A percentile compares a stretch with the other conserved stretches of the same genome.
Evolutionary conservation across 2,329 filamentous ascomycete genomes (phyloP).

Genomic region (Colletotrichum australisinense): DNA sequence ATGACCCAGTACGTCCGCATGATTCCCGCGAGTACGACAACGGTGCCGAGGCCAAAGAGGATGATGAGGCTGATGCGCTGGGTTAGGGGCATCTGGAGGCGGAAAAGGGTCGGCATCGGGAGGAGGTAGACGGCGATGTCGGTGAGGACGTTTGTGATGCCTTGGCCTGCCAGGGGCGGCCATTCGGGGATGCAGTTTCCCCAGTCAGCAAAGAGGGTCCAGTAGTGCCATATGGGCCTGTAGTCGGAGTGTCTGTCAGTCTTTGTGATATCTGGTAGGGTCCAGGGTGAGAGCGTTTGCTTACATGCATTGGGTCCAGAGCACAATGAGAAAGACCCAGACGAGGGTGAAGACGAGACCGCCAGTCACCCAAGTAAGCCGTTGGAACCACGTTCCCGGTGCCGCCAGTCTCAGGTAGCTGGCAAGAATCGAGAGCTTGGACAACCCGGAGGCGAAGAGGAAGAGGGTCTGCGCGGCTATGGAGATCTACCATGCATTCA

Average conservation of each 20-base stretch:
- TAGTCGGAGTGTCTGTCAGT: neutral
- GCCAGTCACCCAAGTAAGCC: conserved; percentile 43
- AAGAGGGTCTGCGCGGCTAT: conserved; percentile 54
- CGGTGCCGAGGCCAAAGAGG: conserved; percentile 49
- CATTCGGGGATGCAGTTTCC: conserved; percentile 45
- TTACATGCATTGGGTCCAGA: conserved; percentile 52
- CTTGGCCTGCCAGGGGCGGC: conserved; percentile 43
- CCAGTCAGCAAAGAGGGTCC: conserved; percentile 37
- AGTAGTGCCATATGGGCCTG: conserved; percentile 43
- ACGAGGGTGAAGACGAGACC: conserved; percentile 43
- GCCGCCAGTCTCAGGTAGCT: conserved; percentile 53
- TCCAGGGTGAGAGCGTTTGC: neutral
- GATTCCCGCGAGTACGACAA: conserved; percentile 50
- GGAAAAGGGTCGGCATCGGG: conserved; percentile 49
- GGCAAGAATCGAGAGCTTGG: conserved; percentile 53
- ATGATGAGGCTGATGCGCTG: conserved; percentile 50
- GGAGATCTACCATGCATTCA: conserved; percentile 46
- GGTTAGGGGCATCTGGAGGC: conserved; percentile 44
- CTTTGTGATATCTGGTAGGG: neutral
- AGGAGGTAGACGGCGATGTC: conserved; percentile 51
- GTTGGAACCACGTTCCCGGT: conserved; percentile 45
- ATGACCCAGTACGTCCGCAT: conserved; percentile 51
- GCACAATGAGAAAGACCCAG: conserved; percentile 46
- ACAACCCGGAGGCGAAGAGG: conserved; percentile 49
- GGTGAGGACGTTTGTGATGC: conserved; percentile 45